phyloP scores from a whole-genome alignment of 805 yeast genomes.

The Starmerella geochares region DNA sequence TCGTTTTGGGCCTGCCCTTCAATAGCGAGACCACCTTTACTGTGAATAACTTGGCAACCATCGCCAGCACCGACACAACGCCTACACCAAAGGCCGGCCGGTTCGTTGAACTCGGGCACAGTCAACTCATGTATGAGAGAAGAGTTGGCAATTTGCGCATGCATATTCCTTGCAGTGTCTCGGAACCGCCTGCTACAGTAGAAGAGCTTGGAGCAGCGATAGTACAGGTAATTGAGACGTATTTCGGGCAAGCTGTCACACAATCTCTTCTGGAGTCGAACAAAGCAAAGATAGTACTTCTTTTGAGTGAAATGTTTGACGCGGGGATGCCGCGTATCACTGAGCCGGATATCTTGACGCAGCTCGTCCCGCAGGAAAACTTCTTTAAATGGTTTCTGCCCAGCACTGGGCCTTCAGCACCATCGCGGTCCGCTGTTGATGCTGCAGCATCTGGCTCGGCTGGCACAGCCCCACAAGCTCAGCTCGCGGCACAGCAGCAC shows the following conservation, averaged over 20 bases:
- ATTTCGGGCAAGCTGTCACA: constrained; percentile 49
- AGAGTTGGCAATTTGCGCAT: constrained; percentile 26
- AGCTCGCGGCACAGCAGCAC: constrained; percentile 9
- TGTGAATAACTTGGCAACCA: neutral
- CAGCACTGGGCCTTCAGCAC: constrained; percentile 21
- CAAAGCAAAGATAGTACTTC: constrained; percentile 56
- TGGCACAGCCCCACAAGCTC: neutral
- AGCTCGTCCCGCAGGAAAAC: constrained; percentile 56
- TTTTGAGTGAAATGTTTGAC: constrained; percentile 70
- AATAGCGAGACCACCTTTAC: neutral
- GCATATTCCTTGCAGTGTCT: constrained; percentile 28
- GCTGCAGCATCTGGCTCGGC: constrained; percentile 11
- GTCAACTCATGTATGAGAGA: constrained; percentile 28
- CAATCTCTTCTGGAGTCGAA: constrained; percentile 54
- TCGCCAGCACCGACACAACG: neutral
- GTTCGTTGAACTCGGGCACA: constrained; percentile 1
- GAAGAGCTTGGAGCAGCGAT: constrained; percentile 44
- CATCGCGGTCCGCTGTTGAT: constrained; percentile 10
- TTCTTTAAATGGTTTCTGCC: constrained; percentile 45
- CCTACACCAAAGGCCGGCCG: neutral
- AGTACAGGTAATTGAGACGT: constrained; percentile 45
- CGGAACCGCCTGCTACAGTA: constrained; percentile 45
- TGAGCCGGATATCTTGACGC: constrained; percentile 60
- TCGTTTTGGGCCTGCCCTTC: constrained; percentile 1
- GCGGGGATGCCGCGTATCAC: constrained; percentile 63